phyloP scores from a whole-genome alignment of 1,284 basidiomycete species.

The Trichosporon sp. region DNA sequence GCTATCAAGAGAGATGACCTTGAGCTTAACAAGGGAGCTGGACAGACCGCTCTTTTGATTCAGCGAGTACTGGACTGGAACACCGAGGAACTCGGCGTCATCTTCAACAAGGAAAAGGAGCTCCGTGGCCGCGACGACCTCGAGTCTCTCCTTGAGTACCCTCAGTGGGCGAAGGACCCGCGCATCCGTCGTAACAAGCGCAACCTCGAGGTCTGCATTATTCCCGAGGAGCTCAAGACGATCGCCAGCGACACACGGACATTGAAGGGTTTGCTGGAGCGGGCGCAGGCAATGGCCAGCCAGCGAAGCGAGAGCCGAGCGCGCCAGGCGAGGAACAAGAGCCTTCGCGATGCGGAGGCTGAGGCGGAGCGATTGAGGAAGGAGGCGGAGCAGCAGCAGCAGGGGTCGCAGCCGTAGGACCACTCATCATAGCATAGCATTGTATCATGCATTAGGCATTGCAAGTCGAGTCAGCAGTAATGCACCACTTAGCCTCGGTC shows the following conservation, averaged over 20 bases:
- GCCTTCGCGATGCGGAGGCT: neutral
- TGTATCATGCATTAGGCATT: constrained; percentile 17
- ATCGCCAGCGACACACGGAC: constrained; percentile 19
- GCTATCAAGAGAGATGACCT: constrained; percentile 13
- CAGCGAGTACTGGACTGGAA: constrained; percentile 22
- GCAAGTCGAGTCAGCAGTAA: neutral
- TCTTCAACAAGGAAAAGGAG: constrained; percentile 18
- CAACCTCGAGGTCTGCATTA: constrained; percentile 19
- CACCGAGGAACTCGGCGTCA: constrained; percentile 16
- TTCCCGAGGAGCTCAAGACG: constrained; percentile 1
- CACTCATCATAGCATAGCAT: constrained; percentile 6
- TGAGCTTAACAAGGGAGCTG: constrained; percentile 3
- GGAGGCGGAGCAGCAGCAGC: constrained; percentile 12
- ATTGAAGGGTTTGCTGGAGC: neutral
- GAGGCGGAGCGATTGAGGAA: neutral
- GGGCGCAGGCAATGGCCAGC: neutral
- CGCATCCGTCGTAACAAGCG: constrained; percentile 5
- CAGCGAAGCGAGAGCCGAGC: neutral
- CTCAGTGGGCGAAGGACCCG: constrained; percentile 12
- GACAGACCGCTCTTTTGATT: constrained; percentile 1
- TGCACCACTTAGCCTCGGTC: neutral
- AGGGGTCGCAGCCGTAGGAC: neutral
- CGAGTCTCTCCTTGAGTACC: neutral
- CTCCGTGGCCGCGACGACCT: neutral
- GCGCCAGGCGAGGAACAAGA: neutral